Evolutionary conservation across 306 rosid species (phyloP).

Genomic region (Quillaja saponaria): DNA sequence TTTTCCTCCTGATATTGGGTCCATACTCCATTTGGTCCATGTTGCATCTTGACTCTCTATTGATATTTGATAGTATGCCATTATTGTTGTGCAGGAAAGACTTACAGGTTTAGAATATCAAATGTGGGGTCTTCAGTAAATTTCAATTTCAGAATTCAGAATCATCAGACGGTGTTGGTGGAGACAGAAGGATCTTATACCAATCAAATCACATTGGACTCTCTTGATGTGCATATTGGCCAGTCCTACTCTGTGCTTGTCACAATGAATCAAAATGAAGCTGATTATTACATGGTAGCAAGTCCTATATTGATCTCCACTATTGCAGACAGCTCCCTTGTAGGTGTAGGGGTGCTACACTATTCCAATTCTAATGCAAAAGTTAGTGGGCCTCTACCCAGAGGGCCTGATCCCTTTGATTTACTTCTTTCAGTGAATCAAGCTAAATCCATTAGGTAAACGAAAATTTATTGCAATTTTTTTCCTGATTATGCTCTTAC

Average conservation of each 20-base stretch:
- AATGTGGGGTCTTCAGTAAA: slow-evolving; percentile 52
- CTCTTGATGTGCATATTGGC: slow-evolving; percentile 57
- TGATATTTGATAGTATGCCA: slow-evolving; percentile 4
- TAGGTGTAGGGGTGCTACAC: slow-evolving; percentile 40
- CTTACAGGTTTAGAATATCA: slow-evolving; percentile 55
- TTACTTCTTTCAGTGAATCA: slow-evolving; percentile 39
- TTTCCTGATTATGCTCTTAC: too few relatives aligned
- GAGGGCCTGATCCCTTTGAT: slow-evolving; percentile 44
- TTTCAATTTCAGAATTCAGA: slow-evolving; percentile 53
- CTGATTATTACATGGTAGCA: slow-evolving; percentile 52
- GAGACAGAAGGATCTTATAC: slow-evolving; percentile 63
- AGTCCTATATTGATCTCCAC: slow-evolving; percentile 40
- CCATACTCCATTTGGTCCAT: too few relatives aligned
- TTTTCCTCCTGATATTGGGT: too few relatives aligned
- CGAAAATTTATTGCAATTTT: not conserved
- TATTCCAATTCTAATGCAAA: slow-evolving; percentile 36
- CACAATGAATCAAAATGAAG: slow-evolving; percentile 45
- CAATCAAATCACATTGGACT: slow-evolving; percentile 40
- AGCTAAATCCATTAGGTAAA: slow-evolving; percentile 47
- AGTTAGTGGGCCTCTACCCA: slow-evolving; percentile 37
- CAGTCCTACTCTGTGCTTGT: slow-evolving; percentile 58
- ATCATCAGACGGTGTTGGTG: slow-evolving; percentile 42
- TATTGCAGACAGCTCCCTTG: slow-evolving; percentile 16
- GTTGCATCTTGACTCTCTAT: not conserved
- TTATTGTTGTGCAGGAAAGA: slow-evolving; percentile 43